Evolutionary conservation across 2,329 filamentous ascomycete genomes (phyloP).

Genomic region (Ophiocordyceps camponoti-rufipedis): DNA sequence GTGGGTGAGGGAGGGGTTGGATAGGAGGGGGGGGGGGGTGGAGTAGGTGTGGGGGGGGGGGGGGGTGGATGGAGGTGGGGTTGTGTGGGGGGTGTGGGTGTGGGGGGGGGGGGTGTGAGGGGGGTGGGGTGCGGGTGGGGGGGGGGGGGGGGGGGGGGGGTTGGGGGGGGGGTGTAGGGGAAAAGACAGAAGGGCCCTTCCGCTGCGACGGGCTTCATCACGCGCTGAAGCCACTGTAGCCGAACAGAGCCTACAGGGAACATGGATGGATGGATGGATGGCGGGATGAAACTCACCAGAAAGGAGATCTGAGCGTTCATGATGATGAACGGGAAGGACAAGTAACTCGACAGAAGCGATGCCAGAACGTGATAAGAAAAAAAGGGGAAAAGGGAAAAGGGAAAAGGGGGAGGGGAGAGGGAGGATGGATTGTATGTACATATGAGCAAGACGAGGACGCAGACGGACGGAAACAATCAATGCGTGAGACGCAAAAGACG

Average conservation of each 20-base stretch:
- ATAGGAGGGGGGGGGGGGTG: conserved; percentile 57
- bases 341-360: not conserved
- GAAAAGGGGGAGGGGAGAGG: too few species aligned
- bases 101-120: conserved; percentile 35
- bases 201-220: too few species aligned
- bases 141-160: conserved; percentile 41
- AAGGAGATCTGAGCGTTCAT: conserved; percentile 42
- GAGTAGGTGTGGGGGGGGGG: conserved; percentile 46
- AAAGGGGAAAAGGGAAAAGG: too few species aligned
- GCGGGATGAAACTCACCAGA: conserved; percentile 19
- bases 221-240: too few species aligned
- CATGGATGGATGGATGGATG: too few species aligned
- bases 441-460: too few species aligned
- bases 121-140: conserved; percentile 52
- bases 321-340: conserved; percentile 6
- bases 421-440: not conserved
- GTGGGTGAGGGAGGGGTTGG: conserved; percentile 50
- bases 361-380: not conserved
- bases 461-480: too few species aligned
- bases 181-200: conserved; percentile 21
- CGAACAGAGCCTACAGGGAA: too few species aligned
- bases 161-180: conserved; percentile 43
- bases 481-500: too few species aligned
- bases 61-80: conserved; percentile 42
- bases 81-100: conserved; percentile 44